A percentile compares a stretch with the other conserved stretches of the same genome.
Evolutionary conservation across 257 asterid genomes (phyloP).

Genomic region (Solanum sejunctum): DNA sequence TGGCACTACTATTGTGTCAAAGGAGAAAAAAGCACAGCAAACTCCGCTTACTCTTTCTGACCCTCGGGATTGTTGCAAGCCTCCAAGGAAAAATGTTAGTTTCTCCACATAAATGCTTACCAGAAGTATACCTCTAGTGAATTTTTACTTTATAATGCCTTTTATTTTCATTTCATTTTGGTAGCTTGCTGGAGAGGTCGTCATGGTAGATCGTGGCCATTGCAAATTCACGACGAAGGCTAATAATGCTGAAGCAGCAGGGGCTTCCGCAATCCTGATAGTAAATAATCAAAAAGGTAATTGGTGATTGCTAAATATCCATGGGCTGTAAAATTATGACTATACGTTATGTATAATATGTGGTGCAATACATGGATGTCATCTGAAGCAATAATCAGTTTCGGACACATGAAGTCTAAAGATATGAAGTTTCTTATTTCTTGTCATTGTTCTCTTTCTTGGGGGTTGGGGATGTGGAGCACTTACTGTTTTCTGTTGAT

Average conservation of each 20-base stretch:
- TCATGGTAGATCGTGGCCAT: conserved; percentile 77
- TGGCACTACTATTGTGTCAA: conserved; percentile 66
- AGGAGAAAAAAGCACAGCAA: conserved; percentile 80
- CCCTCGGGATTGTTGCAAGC: conserved; percentile 70
- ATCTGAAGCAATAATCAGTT: neutral
- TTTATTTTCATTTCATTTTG: neutral
- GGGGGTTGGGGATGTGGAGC: neutral
- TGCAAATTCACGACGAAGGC: conserved; percentile 83
- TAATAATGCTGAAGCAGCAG: conserved; percentile 76
- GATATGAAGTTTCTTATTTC: neutral
- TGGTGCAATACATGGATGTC: neutral
- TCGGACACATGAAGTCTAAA: neutral
- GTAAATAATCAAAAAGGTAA: conserved; percentile 80
- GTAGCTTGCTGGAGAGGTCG: conserved; percentile 63
- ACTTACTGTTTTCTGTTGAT: neutral
- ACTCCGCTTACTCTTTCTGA: conserved; percentile 42
- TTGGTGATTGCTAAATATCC: neutral
- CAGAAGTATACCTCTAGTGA: neutral
- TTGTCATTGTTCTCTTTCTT: neutral
- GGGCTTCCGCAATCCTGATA: conserved; percentile 87
- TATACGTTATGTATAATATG: neutral
- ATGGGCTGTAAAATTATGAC: neutral
- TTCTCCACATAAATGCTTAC: neutral
- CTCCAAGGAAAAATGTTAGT: conserved; percentile 46
- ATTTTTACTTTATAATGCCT: neutral